phyloP scores from a whole-genome alignment of 345 rosid genomes.

The Pistacia atlantica region DNA sequence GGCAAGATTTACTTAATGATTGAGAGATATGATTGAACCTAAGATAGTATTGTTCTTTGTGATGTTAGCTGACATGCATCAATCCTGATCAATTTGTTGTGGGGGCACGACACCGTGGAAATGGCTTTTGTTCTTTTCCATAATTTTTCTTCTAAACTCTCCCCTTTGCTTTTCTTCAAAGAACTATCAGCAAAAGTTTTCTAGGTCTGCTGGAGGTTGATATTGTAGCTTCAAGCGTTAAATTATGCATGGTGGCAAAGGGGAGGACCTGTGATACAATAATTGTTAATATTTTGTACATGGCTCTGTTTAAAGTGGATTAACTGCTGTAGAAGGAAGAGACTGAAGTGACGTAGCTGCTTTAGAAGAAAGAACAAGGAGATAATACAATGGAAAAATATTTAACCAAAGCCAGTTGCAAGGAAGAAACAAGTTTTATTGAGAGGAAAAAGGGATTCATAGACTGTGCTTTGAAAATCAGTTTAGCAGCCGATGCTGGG shows the following conservation, averaged over 20 bases:
- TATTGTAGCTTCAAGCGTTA: neutral
- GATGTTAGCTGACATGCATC: neutral
- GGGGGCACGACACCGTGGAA: neutral
- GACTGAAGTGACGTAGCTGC: neutral
- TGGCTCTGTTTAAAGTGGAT: conserved; percentile 1
- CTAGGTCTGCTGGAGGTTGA: conserved; percentile 2
- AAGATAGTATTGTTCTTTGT: neutral
- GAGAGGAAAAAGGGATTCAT: too few relatives aligned
- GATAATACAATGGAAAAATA: neutral
- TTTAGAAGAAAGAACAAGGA: neutral
- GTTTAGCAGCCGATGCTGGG: neutral
- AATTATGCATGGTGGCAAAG: neutral
- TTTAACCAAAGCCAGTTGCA: conserved; percentile 1
- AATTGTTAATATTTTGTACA: neutral
- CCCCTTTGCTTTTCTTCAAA: neutral
- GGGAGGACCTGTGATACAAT: neutral
- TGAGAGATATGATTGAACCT: neutral
- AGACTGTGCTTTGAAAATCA: neutral
- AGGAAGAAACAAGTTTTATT: neutral
- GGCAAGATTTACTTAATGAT: neutral
- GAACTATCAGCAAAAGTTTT: neutral
- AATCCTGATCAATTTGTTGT: conserved; percentile 6
- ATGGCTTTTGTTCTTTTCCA: conserved; percentile 1
- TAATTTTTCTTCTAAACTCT: neutral
- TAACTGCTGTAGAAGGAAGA: neutral